A percentile compares a stretch with the other conserved stretches of the same genome.
Evolutionary conservation across 1,284 basidiomycete species (phyloP).

Genomic region (Rhodotorula sp.): DNA sequence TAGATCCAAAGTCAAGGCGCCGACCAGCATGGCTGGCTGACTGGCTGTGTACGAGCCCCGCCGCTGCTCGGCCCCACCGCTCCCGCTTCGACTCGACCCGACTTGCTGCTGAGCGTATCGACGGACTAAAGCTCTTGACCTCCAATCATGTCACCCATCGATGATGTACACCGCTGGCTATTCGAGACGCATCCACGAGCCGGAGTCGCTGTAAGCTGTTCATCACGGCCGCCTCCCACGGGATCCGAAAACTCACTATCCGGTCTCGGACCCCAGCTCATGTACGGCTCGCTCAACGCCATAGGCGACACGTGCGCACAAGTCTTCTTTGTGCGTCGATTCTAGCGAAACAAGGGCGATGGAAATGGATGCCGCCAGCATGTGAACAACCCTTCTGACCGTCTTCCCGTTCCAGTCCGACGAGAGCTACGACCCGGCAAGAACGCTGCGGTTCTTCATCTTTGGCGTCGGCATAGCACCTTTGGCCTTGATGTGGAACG

Average conservation of each 20-base stretch:
- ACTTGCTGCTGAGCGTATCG: too few species aligned
- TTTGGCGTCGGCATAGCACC: constrained; percentile 23
- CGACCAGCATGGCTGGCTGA: too few species aligned
- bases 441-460: constrained; percentile 17
- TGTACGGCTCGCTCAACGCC: constrained; percentile 17
- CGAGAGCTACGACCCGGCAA: constrained; percentile 1
- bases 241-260: neutral
- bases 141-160: neutral
- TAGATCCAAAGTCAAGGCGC: too few species aligned
- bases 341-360: too few species aligned
- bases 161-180: neutral
- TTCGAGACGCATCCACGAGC: constrained; percentile 4
- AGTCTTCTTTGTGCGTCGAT: constrained; percentile 4
- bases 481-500: constrained; percentile 17
- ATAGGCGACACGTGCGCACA: constrained; percentile 17
- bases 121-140: neutral
- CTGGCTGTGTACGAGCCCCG: too few species aligned
- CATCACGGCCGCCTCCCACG: too few species aligned
- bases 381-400: neutral
- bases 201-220: neutral
- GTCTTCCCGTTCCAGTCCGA: neutral
- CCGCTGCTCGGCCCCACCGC: too few species aligned
- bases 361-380: too few species aligned
- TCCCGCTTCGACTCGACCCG: too few species aligned
- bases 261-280: constrained; percentile 2